Evolutionary conservation across 1,139 yeast genomes (phyloP).

Genomic region (Lodderomyces margitis): DNA sequence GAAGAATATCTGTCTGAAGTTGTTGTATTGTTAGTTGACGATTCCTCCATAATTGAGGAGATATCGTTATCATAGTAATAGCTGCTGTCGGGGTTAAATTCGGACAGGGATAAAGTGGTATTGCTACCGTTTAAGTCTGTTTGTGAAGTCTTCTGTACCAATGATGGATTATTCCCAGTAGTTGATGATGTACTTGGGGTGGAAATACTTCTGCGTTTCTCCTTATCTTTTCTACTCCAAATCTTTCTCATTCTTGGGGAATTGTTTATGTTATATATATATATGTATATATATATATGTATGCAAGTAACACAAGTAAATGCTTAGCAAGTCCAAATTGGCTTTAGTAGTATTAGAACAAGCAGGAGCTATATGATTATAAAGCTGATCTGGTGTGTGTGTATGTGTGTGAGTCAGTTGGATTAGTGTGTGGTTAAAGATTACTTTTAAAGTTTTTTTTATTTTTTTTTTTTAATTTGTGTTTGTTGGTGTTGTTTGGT

Average conservation of each 20-base stretch:
- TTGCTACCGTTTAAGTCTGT: not conserved
- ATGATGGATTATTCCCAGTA: conserved; percentile 1
- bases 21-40: conserved; percentile 2
- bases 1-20: conserved; percentile 1
- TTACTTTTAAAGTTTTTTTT: not conserved
- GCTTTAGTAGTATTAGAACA: too few species aligned
- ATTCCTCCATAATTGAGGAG: conserved; percentile 7
- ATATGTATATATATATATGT: too few species aligned
- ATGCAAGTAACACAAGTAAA: too few species aligned
- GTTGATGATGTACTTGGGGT: not conserved
- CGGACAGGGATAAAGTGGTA: conserved; percentile 1
- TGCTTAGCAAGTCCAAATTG: too few species aligned
- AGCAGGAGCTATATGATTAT: too few species aligned
- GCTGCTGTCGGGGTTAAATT: not conserved
- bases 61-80: conserved; percentile 7
- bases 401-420: too few species aligned
- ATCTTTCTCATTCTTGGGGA: conserved; percentile 22
- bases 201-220: conserved; percentile 16
- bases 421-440: too few species aligned
- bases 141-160: not conserved
- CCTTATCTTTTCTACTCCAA: conserved; percentile 21
- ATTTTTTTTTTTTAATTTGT: not conserved
- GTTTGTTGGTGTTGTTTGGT: not conserved
- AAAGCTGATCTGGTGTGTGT: too few species aligned
- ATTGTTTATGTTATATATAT: too few species aligned